Evolutionary conservation across 2,329 filamentous ascomycete species (phyloP).

Genomic region (Polychaeton citri): DNA sequence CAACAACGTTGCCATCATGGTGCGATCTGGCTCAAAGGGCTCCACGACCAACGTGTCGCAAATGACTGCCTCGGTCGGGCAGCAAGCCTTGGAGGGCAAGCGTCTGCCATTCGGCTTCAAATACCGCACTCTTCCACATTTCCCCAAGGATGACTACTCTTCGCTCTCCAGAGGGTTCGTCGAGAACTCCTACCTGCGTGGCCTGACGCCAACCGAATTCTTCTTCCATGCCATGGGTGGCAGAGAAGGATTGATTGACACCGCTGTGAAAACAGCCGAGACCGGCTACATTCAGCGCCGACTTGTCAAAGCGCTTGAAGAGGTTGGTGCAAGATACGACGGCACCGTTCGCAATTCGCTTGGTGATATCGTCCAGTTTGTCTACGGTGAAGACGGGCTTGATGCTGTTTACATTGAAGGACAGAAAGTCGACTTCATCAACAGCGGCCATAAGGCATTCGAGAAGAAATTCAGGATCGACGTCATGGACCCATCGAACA

Average conservation of each 20-base stretch:
- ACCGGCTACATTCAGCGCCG: slow-evolving; percentile 98
- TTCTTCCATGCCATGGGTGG: slow-evolving; percentile 99
- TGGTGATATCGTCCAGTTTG: slow-evolving; percentile 90
- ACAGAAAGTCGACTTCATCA: slow-evolving; percentile 77
- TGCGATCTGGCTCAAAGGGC: slow-evolving; percentile 91
- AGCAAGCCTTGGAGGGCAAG: slow-evolving; percentile 96
- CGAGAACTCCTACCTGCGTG: slow-evolving; percentile 95
- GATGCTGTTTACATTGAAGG: slow-evolving; percentile 91
- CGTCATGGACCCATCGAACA: slow-evolving; percentile 54
- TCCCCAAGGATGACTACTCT: slow-evolving; percentile 98
- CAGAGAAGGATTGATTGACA: slow-evolving; percentile 99
- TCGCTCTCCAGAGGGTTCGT: slow-evolving; percentile 95
- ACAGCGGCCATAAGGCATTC: slow-evolving; percentile 64
- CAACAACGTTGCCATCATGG: slow-evolving; percentile 96
- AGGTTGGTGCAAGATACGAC: slow-evolving; percentile 95
- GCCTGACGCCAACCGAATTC: slow-evolving; percentile 88
- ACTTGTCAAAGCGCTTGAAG: slow-evolving; percentile 94
- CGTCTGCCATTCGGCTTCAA: slow-evolving; percentile 99
- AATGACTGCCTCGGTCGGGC: slow-evolving; percentile 95
- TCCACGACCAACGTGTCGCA: slow-evolving; percentile 99
- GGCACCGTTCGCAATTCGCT: slow-evolving; percentile 94
- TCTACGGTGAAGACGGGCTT: slow-evolving; percentile 93
- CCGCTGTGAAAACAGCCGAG: slow-evolving; percentile 96
- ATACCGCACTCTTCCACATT: slow-evolving; percentile 90
- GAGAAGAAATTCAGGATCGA: slow-evolving; percentile 74